Evolutionary conservation across 495 filamentous ascomycete genomes (phyloP), one percentile per base, ranked within the genome.

Genomic region (Podospora comata): DNA sequence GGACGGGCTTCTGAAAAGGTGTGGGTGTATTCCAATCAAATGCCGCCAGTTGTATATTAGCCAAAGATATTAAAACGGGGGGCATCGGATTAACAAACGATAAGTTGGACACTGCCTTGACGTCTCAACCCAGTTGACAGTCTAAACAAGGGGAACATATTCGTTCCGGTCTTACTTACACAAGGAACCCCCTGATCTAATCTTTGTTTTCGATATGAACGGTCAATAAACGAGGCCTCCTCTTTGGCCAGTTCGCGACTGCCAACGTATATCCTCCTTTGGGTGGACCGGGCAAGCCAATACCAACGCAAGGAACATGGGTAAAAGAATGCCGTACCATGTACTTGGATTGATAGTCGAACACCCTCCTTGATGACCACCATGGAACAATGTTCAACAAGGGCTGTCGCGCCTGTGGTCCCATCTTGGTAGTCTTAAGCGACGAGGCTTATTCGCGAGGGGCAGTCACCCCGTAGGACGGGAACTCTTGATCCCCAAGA

Each of bases 51-150:
- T 61, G 66, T 68, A 71, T 71, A 73, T 73, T 72, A 73, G 54
- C 71, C 72, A 73, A 65, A 65, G 20, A 72, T 71, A 70, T 67
- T 72, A 70, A 70, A 67, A 57, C 60, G 59, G 57, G 58, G 27
- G 19, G 26, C 32, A 19, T 26, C 48, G 39, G 44, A 57, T 27
- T 68, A 66, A 16, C 19, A 53, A 23, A 26, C 27, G 62, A 56
- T 18, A 26, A 34, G 23, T 58, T 13, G n/a, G 13, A 61, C 2
- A n/a, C 18, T 15, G 11, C 59, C 27, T 58, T 32, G 23, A 60
- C 28, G 39, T 68, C 63, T 48, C 39, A 48, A 48, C 39, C 39
- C 15, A 48, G 39, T 16, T 11, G 15, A 48, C 9, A 13, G 39
- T 48, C 39, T 70, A 59, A 62, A 65, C 66, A 67, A 64, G 62